phyloP scores from a whole-genome alignment of 2,329 filamentous ascomycete genomes.

The Colletotrichum simmondsii region DNA sequence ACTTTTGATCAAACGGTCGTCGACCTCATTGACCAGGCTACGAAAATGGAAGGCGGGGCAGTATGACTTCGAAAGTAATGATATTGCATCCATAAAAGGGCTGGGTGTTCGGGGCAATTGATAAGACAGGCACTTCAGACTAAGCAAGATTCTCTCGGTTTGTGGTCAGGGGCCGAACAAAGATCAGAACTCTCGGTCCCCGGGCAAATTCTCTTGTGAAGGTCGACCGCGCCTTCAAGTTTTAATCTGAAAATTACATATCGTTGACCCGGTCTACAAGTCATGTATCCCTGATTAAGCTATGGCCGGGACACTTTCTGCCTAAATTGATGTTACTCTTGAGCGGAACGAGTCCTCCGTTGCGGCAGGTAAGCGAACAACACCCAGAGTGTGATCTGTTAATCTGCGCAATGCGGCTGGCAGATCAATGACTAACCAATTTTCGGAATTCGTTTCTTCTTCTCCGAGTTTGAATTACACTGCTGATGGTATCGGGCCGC shows the following conservation, averaged over 20 bases:
- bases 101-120: background rate
- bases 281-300: background rate
- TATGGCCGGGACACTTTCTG: background rate
- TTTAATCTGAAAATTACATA: too few relatives aligned
- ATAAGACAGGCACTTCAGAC: background rate
- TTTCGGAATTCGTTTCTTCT: background rate
- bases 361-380: background rate
- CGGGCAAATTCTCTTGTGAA: background rate
- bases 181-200: too few relatives aligned
- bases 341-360: constrained; percentile 1
- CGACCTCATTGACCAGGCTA: constrained; percentile 44
- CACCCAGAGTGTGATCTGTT: background rate
- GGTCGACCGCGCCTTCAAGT: too few relatives aligned
- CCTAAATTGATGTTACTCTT: background rate
- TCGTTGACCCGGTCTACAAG: background rate
- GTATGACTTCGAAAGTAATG: too few relatives aligned
- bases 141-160: background rate
- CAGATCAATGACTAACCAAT: background rate
- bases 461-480: background rate
- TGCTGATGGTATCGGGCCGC: too few relatives aligned
- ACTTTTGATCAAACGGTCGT: constrained; percentile 48
- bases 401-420: background rate
- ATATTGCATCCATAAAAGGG: background rate
- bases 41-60: constrained; percentile 36
- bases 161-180: too few relatives aligned